Base-by-base conservation (phyloP, 495 filamentous ascomycete genomes). In the Penicillium desertorum region DNA sequence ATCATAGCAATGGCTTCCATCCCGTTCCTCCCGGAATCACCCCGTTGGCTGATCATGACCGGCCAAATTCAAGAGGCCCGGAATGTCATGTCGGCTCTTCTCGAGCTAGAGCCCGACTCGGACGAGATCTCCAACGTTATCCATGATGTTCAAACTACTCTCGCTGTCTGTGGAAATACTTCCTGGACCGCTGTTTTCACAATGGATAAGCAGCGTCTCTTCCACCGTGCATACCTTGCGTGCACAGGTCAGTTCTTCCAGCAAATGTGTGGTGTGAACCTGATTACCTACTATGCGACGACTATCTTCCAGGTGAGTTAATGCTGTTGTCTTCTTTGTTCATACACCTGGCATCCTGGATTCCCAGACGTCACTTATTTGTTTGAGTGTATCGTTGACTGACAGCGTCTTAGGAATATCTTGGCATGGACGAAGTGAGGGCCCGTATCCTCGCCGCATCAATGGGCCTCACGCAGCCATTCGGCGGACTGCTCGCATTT, bases 401-500 rank as follows among this genome's bases (percentile, higher is more conserved):
- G 29, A 10, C 29, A 30, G 9, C 29, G 9, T 10, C 9, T 2
- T 30, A 85, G 50, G 73, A 85, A 65, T 78, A 79, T 42, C 79
- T 86, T 20, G 73, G 77, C 1, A 68, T 87, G 6, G 71, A 69
- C 25, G 88, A 93, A 61, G 82, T 95, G 46, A 91, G 92, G 70
- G 90, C 92, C 1, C 91, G 89, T 47, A 72, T 96, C 4, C 72
- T 92, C 1, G 86, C 88, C 9, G 89, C 88, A 27, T 77, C 89
- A 8, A 90, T 89, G 78, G 87, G 87, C 76, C 72, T 91, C 12
- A 84, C 88, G 7, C 91, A 90, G 67, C 77, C 86, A 11, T 81
- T 90, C 63, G 88, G 86, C 57, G 86, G 89, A 0, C 87, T 85
- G 0, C 74, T 82, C 5, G 90, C 87, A 3, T 89, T 87, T 82